Percentiles rank a stretch among this genome's conserved stretches.
phyloP scores from a whole-genome alignment of 371 early-diverging fungal genomes.

The Lichtheimia hyalospora region DNA sequence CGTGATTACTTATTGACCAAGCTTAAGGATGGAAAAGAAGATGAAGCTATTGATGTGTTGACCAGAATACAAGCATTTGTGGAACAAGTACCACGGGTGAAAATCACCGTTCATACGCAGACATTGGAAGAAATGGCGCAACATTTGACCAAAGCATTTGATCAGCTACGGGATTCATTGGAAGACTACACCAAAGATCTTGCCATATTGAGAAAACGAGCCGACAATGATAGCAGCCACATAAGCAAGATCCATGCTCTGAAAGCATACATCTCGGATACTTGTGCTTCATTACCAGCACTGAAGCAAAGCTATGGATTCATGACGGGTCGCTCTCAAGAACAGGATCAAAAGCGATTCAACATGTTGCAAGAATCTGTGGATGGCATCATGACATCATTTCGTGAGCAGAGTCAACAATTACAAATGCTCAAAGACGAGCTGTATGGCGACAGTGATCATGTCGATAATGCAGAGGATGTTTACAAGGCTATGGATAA shows the following conservation, averaged over 20 bases:
- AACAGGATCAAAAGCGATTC: conserved; percentile 34
- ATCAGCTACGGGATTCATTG: conserved; percentile 26
- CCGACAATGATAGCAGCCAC: conserved; percentile 37
- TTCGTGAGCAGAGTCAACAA: conserved; percentile 16
- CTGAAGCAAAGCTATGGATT: conserved; percentile 45
- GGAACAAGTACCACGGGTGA: conserved; percentile 20
- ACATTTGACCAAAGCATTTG: conserved; percentile 30
- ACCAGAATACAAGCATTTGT: conserved; percentile 28
- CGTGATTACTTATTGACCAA: conserved; percentile 18
- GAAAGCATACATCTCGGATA: conserved; percentile 23
- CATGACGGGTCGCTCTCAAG: conserved; percentile 43
- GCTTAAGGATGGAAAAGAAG: conserved; percentile 29
- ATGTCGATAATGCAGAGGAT: neutral
- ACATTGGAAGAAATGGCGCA: conserved; percentile 21
- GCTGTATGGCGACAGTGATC: conserved; percentile 7
- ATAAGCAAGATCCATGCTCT: conserved; percentile 26
- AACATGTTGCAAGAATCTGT: conserved; percentile 20
- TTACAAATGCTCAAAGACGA: conserved; percentile 20
- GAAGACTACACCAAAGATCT: conserved; percentile 29
- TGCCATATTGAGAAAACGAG: conserved; percentile 24
- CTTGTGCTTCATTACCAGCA: conserved; percentile 31
- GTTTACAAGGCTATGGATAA: conserved; percentile 16
- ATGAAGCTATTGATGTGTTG: conserved; percentile 35
- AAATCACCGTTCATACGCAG: conserved; percentile 18
- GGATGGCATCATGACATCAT: conserved; percentile 11